These are phyloP conservation scores for Glycine tomentella DNA, from an alignment of 306 rosid species.

Conservation along the genomic window DNA sequence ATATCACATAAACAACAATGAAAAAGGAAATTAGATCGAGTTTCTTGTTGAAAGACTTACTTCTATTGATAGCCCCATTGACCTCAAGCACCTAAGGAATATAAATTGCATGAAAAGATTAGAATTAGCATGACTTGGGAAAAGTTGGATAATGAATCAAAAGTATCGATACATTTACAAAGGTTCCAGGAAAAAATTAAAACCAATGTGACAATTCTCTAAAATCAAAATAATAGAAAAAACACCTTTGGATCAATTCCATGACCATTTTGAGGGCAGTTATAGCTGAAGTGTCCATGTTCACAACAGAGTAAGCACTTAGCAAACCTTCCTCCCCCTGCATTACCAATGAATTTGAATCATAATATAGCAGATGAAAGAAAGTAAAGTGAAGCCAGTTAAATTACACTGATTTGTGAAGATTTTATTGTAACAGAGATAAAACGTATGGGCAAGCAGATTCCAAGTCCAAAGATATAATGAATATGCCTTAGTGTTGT, in stretches of 20 bases:
- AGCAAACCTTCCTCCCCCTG: conserved; percentile 83
- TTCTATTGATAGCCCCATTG: conserved; percentile 24
- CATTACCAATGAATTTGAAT: conserved; percentile 43
- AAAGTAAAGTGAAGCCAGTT: conserved; percentile 6
- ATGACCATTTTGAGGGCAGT: conserved; percentile 68
- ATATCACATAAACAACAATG: not conserved
- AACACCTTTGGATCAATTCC: conserved; percentile 68
- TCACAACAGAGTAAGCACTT: conserved; percentile 73
- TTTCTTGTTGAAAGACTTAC: conserved; percentile 49
- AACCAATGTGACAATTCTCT: not conserved
- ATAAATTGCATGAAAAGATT: conserved; percentile 35
- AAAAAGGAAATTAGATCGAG: not conserved
- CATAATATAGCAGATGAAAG: conserved; percentile 15
- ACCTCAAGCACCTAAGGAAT: conserved; percentile 59
- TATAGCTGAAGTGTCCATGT: conserved; percentile 67
- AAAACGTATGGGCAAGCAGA: not conserved
- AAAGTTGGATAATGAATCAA: conserved; percentile 30
- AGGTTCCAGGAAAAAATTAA: conserved; percentile 15
- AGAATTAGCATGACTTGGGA: not conserved
- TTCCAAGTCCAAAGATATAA: not conserved
- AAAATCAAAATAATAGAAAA: conserved; percentile 34
- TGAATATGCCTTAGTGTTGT: not conserved
- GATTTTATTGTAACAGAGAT: conserved; percentile 7
- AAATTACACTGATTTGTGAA: not conserved
- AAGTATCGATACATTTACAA: not conserved